phyloP scores from a whole-genome alignment of 768 basidiomycete genomes.

The Tricholoma furcatifolium region DNA sequence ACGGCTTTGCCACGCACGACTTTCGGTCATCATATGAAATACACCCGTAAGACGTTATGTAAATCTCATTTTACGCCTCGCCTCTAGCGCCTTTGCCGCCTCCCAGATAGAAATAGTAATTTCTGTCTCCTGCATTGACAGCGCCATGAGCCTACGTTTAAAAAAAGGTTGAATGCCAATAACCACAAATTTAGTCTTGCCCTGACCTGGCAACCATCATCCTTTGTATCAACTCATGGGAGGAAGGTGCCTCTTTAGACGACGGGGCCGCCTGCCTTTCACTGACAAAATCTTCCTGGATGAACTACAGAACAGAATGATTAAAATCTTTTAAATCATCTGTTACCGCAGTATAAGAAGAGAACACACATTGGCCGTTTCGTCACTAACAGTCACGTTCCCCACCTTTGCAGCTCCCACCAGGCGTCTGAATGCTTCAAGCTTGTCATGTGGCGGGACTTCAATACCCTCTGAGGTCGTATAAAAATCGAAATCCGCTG shows the following conservation, averaged over 20 bases:
- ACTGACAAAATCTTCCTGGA: constrained; percentile 73
- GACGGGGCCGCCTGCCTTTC: constrained; percentile 34
- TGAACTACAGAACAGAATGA: constrained; percentile 46
- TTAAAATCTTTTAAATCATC: neutral
- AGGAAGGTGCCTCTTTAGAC: constrained; percentile 36
- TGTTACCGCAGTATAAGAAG: neutral
- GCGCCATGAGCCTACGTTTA: constrained; percentile 54
- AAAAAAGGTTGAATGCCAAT: neutral
- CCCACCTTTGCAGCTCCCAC: constrained; percentile 62
- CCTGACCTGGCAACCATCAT: constrained; percentile 72
- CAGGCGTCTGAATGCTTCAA: constrained; percentile 57
- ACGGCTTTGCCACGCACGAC: neutral
- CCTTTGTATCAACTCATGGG: constrained; percentile 64
- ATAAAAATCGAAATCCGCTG: constrained; percentile 42
- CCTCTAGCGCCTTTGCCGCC: constrained; percentile 59
- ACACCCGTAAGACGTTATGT: neutral
- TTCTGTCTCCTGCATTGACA: constrained; percentile 55
- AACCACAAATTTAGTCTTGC: neutral
- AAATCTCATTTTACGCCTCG: constrained; percentile 34
- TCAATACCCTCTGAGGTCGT: constrained; percentile 40
- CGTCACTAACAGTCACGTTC: constrained; percentile 49
- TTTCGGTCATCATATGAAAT: neutral
- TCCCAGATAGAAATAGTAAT: constrained; percentile 65
- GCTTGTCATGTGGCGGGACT: constrained; percentile 44
- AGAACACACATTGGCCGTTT: constrained; percentile 54